Conservation (phyloP, 2,329 filamentous ascomycete species). For the Rhinocladiella similis region DNA sequence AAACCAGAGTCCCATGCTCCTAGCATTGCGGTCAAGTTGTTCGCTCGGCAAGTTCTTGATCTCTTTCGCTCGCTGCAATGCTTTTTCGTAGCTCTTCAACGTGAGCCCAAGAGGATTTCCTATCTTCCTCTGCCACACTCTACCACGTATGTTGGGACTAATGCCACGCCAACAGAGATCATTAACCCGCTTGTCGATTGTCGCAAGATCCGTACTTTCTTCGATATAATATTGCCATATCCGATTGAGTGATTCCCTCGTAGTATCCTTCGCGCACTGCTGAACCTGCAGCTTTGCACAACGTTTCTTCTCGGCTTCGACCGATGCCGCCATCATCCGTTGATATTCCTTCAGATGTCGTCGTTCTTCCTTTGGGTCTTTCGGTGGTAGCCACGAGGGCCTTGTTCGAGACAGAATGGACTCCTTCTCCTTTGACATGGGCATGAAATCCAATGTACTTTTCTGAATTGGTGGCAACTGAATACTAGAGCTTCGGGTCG, state of each 20-base stretch:
- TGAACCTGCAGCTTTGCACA: slow-evolving; percentile 49
- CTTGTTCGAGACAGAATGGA: slow-evolving; percentile 64
- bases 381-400: slow-evolving; percentile 67
- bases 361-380: slow-evolving; percentile 84
- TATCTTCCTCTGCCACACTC: slow-evolving; percentile 61
- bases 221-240: slow-evolving; percentile 64
- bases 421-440: slow-evolving; percentile 67
- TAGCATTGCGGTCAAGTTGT: slow-evolving; percentile 43
- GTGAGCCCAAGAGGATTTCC: slow-evolving; percentile 62
- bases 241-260: slow-evolving; percentile 54
- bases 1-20: slow-evolving; percentile 52
- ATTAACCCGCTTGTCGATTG: slow-evolving; percentile 55
- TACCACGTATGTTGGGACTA: slow-evolving; percentile 55
- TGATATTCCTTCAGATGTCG: slow-evolving; percentile 76
- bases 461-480: slow-evolving; percentile 62
- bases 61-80: slow-evolving; percentile 55
- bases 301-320: slow-evolving; percentile 59
- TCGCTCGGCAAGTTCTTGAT: slow-evolving; percentile 42
- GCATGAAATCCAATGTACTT: slow-evolving; percentile 64
- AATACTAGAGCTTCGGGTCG: slow-evolving; percentile 47
- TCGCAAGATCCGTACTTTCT: slow-evolving; percentile 58
- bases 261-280: slow-evolving; percentile 52
- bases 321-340: slow-evolving; percentile 63
- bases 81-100: slow-evolving; percentile 56
- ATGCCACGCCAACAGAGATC: slow-evolving; percentile 68